Percentiles rank a stretch among this genome's conserved stretches.
Evolutionary conservation across 2,329 filamentous ascomycete genomes (phyloP).

Genomic region (Apiospora malaysiana): DNA sequence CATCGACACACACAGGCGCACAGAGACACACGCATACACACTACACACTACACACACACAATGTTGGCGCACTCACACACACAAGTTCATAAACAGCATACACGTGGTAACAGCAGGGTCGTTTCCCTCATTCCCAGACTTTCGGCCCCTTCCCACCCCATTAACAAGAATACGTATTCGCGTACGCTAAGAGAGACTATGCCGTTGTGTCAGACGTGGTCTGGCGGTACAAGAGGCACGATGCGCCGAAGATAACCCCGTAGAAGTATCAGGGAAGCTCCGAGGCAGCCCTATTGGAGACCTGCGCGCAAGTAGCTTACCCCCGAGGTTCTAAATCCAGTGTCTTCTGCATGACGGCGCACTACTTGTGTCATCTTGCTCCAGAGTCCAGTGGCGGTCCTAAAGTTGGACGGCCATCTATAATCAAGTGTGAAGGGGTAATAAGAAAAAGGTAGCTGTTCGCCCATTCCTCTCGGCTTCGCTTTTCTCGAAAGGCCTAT

Average conservation of each 20-base stretch:
- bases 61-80: background rate
- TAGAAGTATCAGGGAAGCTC: constrained; percentile 8
- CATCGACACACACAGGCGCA: background rate
- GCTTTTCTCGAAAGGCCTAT: background rate
- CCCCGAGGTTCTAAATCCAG: background rate
- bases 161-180: background rate
- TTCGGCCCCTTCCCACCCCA: constrained; percentile 2
- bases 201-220: constrained; percentile 7
- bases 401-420: background rate
- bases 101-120: constrained; percentile 13
- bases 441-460: background rate
- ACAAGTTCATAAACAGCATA: background rate
- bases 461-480: constrained; percentile 2
- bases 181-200: constrained; percentile 1
- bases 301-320: constrained; percentile 15
- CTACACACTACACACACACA: background rate
- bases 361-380: constrained; percentile 8
- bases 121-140: background rate
- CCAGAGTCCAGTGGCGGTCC: constrained; percentile 6
- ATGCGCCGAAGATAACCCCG: constrained; percentile 11
- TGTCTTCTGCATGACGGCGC: constrained; percentile 10
- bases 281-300: constrained; percentile 17
- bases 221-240: constrained; percentile 16
- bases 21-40: background rate
- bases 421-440: background rate